phyloP scores from a whole-genome alignment of 2,329 filamentous ascomycete species.

The Akanthomyces uredinophilus region DNA sequence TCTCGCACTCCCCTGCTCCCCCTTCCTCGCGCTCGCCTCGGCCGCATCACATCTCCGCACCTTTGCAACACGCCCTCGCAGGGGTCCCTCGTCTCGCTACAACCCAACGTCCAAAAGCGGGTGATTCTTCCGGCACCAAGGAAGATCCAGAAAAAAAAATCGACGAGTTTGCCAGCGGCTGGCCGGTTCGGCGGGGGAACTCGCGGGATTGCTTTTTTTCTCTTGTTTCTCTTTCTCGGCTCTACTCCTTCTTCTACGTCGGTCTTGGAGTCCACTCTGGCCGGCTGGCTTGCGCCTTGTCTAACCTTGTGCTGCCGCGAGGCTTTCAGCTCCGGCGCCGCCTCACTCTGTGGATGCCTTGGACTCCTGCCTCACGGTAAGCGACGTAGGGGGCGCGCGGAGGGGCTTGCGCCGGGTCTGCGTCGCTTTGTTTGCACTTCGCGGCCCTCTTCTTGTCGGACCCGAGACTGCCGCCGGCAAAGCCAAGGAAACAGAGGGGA shows the following conservation, averaged over 20 bases:
- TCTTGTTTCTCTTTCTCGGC: background rate
- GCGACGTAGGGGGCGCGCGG: background rate
- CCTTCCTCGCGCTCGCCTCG: too few species aligned
- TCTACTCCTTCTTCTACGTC: background rate
- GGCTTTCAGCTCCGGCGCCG: slow-evolving; percentile 4
- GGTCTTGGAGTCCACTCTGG: background rate
- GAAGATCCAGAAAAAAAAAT: background rate
- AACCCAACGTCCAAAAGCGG: slow-evolving; percentile 11
- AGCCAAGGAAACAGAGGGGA: background rate
- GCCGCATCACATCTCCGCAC: background rate
- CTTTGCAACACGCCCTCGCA: background rate
- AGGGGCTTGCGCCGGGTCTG: background rate
- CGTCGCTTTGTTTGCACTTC: background rate
- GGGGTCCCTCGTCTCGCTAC: slow-evolving; percentile 8
- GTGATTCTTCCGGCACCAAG: slow-evolving; percentile 12
- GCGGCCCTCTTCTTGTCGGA: background rate
- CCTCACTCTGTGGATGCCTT: background rate
- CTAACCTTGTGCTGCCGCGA: slow-evolving; percentile 1
- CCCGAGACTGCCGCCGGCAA: background rate
- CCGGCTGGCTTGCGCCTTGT: background rate
- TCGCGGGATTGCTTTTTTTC: background rate
- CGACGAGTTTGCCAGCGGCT: background rate
- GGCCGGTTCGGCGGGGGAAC: background rate
- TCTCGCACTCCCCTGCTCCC: background rate
- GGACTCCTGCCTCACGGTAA: background rate